Base-by-base conservation (phyloP, 805 yeast species). In the Lachancea dasiensis region DNA sequence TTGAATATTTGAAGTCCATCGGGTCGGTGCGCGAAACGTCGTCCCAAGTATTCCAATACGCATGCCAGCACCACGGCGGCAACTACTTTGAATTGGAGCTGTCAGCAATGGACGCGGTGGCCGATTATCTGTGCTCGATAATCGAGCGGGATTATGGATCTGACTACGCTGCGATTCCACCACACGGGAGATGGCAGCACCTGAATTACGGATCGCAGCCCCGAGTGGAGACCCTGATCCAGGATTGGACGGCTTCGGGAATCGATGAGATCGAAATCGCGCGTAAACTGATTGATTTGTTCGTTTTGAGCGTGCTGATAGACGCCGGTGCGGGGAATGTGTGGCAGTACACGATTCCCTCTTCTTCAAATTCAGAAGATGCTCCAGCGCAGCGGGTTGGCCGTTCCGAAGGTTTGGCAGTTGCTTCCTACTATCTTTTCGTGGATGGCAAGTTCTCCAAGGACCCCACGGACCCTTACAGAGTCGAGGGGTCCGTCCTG, bases 181-280 rank as follows among this genome's bases (percentile, higher is more conserved):
- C 80, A 6, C 84, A 78, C 54, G 84, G 84, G 2, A 64, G 85
- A 39, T 77, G 78, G 74, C 81, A 76, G 48, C 84, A 78, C 53
- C 67, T 78, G 50, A 75, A 77, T 48, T 73, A 69, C 23, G 73
- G 73, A 26, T 68, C 64, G n/a, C 50, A 52, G 23, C 55, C 54
- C 13, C 67, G 83, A 27, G 62, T 77, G 28, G 70, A 67, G 14
- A 40, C 46, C 2, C 50, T 77, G 40, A 65, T 77, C 19, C 49
- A 43, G 2, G 40, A 50, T 20, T 70, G 77, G 69, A 39, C 56
- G 24, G 16, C 48, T 2, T 57, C 60, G 10, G 51, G 41, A n/a
- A 43, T 56, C 17, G 63, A 60, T 43, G 56, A 58, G 22, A 44
- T 61, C 10, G 81, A 76, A 40, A 67, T 72, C 19, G 73, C 79